Conservation (phyloP, 768 basidiomycete genomes). For the Kwoniella dendrophila region DNA sequence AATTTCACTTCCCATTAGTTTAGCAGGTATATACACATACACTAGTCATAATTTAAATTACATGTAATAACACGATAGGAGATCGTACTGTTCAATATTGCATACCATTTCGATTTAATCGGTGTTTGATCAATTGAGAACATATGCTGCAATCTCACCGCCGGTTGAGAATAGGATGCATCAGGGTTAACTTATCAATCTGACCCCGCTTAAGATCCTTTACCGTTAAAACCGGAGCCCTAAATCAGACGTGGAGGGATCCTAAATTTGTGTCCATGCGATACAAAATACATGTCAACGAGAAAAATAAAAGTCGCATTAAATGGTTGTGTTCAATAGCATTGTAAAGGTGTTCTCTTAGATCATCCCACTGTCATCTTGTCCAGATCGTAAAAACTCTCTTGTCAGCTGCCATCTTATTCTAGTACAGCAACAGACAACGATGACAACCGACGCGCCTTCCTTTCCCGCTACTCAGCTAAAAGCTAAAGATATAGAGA, state of each 20-base stretch:
- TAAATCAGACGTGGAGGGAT: neutral
- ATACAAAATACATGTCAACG: neutral
- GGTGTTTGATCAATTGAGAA: no score
- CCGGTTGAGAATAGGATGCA: no score
- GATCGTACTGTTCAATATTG: no score
- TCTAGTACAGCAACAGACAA: neutral
- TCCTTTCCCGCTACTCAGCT: constrained; percentile 19
- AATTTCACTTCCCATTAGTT: neutral
- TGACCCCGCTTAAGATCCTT: no score
- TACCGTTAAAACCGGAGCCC: constrained; percentile 2
- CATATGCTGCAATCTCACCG: no score
- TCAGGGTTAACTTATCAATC: no score
- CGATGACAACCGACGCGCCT: constrained; percentile 4
- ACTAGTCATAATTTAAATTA: no score
- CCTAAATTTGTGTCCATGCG: neutral
- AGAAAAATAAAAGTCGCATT: neutral
- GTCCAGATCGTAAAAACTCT: neutral
- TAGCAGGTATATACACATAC: constrained; percentile 1
- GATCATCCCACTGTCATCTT: neutral
- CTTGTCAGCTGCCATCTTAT: neutral
- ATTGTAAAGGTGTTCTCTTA: no score
- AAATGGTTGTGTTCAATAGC: no score
- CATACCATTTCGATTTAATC: no score
- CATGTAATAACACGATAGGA: no score
- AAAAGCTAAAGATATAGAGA: constrained; percentile 55